phyloP scores from a whole-genome alignment of 192 early-diverging fungal genomes.

The Geranomyces michiganensis region DNA sequence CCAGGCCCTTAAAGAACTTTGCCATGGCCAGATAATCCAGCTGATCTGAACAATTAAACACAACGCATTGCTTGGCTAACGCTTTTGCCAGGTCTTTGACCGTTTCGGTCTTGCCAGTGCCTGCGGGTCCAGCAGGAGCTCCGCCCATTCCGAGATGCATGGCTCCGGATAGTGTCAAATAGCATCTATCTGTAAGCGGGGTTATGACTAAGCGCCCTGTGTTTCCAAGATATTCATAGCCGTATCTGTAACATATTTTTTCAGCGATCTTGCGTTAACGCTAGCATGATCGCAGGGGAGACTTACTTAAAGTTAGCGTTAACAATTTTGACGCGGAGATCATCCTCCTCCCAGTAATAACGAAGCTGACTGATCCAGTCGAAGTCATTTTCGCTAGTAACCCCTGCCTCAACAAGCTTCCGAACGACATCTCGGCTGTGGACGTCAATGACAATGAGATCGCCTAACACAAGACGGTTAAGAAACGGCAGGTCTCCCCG shows the following conservation, averaged over 20 bases:
- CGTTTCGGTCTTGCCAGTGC: constrained; percentile 66
- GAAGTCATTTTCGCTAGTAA: constrained; percentile 61
- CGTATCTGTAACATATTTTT: constrained; percentile 28
- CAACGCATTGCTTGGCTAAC: constrained; percentile 66
- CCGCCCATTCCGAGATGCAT: constrained; percentile 69
- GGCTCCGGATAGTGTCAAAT: constrained; percentile 60
- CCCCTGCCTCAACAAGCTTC: constrained; percentile 54
- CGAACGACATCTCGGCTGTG: constrained; percentile 64
- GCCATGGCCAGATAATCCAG: constrained; percentile 67
- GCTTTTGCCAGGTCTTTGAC: constrained; percentile 65
- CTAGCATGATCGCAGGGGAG: not conserved
- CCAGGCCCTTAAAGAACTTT: constrained; percentile 66
- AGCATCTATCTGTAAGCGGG: constrained; percentile 63
- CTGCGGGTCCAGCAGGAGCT: constrained; percentile 63
- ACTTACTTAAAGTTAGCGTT: constrained; percentile 62
- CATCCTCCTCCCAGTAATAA: constrained; percentile 68
- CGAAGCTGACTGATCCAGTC: constrained; percentile 67
- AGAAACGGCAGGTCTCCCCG: constrained; percentile 60
- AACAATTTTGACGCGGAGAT: constrained; percentile 62
- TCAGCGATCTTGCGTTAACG: not conserved
- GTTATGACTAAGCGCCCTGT: constrained; percentile 64
- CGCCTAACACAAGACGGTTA: constrained; percentile 54
- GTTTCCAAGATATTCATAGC: constrained; percentile 67
- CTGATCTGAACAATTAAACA: constrained; percentile 68
- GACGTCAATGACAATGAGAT: constrained; percentile 67